Base-by-base conservation (phyloP, 192 early-diverging fungal genomes). In the Gigaspora rosea region DNA sequence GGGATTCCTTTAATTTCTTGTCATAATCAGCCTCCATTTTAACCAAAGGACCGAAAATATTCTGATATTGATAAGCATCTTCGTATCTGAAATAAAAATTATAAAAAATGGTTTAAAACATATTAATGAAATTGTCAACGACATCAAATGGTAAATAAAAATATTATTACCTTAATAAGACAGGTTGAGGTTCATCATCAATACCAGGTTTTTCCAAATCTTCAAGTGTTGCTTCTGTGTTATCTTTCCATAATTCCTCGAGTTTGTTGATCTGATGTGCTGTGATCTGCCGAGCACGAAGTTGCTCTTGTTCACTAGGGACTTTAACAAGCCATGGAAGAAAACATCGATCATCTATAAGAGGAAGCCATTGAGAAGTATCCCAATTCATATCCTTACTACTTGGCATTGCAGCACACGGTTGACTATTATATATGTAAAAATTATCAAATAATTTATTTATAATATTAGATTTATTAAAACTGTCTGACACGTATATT, bases 311-410 rank as follows among this genome's bases (percentile, higher is more conserved):
- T 59, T 94, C 94, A 7, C 91, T 85, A 7, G 98, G 98, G 20
- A 91, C 86, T 59, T 94, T 95, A 16, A 99, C 95, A 18, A 99
- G 86, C 98, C 98, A 99, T 46, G 92, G 90, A 48, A 99, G 82
- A 64, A 99, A 95, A 52, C 92, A 91, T n/a, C 95, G 88, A 78
- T 99, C 96, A 73, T 94, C 92, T 70, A 99, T 97, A 78, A 99
- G 87, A 15, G 98, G 96, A 80, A 95, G 88, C 98, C 98, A 99
- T 76, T 98, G 96, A 15, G 90, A 88, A 12, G 95, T 88, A 78
- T 99, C 97, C 98, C 98, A 99, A 79, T 91, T 95, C 84, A 94
- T 89, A 78, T 98, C 97, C 82, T 98, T 97, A 73, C 91, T 91
- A 69, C 90, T 90, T 41, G 94, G 90, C 65, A 91, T 88, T n/a